phyloP scores from a whole-genome alignment of 2,329 filamentous ascomycete genomes.

The Curvularia eragrostidis region DNA sequence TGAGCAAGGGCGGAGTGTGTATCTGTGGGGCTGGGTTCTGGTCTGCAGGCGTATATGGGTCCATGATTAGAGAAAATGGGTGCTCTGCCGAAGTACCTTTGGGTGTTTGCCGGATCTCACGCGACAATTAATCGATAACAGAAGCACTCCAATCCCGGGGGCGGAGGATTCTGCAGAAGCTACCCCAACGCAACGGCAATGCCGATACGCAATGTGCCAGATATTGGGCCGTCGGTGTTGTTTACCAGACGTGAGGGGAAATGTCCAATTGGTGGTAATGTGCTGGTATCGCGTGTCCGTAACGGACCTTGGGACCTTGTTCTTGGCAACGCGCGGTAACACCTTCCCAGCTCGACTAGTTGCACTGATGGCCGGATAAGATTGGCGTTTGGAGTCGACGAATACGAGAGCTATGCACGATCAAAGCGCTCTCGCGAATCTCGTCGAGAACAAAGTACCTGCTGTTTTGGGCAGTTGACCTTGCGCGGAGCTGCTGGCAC shows the following conservation, averaged over 20 bases:
- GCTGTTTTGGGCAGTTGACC: conserved; percentile 16
- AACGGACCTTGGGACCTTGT: conserved; percentile 13
- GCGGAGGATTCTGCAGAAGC: neutral
- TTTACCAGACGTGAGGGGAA: neutral
- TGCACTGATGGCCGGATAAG: conserved; percentile 3
- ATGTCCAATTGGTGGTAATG: conserved; percentile 8
- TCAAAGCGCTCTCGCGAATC: conserved; percentile 26
- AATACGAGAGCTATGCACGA: conserved; percentile 27
- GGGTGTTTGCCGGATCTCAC: neutral
- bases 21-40: neutral
- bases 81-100: neutral
- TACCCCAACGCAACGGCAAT: neutral
- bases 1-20: conserved; percentile 51
- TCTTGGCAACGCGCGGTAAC: conserved; percentile 31
- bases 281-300: conserved; percentile 7
- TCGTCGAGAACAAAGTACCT: conserved; percentile 15
- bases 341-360: conserved; percentile 44
- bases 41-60: neutral
- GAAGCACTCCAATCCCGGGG: neutral
- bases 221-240: neutral
- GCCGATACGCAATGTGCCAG: neutral
- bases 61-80: neutral
- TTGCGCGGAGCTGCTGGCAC: conserved; percentile 3
- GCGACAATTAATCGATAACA: neutral
- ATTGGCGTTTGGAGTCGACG: conserved; percentile 20